Conservation (phyloP, 2,329 filamentous ascomycete genomes). For the Pestalotiopsis sp. region DNA sequence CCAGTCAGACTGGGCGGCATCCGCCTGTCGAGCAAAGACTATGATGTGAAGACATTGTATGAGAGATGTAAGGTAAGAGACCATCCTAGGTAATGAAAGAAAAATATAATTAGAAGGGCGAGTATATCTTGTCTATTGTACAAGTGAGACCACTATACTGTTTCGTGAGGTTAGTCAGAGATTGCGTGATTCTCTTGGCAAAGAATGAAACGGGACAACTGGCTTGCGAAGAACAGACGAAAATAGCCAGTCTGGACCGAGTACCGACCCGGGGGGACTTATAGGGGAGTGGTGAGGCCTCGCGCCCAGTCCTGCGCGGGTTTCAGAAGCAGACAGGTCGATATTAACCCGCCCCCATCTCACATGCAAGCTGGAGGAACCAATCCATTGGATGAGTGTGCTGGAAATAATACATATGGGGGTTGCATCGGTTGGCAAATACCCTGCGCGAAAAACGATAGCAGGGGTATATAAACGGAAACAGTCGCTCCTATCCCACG, state of each 20-base stretch:
- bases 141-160: background rate
- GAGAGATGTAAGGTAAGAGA: background rate
- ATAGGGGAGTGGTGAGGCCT: background rate
- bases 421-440: background rate
- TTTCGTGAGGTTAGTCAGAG: background rate
- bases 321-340: background rate
- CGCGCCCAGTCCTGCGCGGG: background rate
- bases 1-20: background rate
- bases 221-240: slow-evolving; percentile 2
- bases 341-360: background rate
- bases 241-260: background rate
- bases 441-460: background rate
- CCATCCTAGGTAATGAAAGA: background rate
- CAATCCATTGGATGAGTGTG: background rate
- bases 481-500: background rate
- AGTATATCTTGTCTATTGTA: background rate
- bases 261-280: background rate
- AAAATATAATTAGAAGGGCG: background rate
- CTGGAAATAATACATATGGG: background rate
- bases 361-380: background rate
- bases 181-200: slow-evolving; percentile 4
- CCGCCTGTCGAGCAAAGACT: background rate
- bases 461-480: background rate
- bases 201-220: background rate
- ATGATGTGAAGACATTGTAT: slow-evolving; percentile 1